Conservation (phyloP, 202 grass and related monocot genomes). For the Zoysia matrella region DNA sequence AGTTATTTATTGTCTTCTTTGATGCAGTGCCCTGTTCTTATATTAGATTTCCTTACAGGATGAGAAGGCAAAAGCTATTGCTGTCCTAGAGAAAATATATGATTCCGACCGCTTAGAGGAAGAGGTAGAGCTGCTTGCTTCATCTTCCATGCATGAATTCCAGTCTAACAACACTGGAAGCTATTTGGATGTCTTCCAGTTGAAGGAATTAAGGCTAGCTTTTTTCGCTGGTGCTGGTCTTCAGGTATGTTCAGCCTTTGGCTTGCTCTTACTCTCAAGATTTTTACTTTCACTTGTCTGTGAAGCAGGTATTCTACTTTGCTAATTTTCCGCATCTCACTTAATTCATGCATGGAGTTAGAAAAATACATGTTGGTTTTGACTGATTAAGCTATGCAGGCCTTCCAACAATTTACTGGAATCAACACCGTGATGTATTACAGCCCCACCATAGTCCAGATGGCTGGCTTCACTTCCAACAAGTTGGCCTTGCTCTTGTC, state of each 20-base stretch:
- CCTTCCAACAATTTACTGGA: slow-evolving; percentile 93
- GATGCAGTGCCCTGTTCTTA: not conserved
- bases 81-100: slow-evolving; percentile 82
- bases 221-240: slow-evolving; percentile 93
- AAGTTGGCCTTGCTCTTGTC: slow-evolving; percentile 80
- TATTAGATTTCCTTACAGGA: slow-evolving; percentile 53
- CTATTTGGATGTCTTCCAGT: slow-evolving; percentile 81
- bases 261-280: slow-evolving; percentile 3
- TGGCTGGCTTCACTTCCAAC: slow-evolving; percentile 90
- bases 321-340: not conserved
- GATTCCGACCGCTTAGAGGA: slow-evolving; percentile 72
- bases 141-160: slow-evolving; percentile 73
- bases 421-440: slow-evolving; percentile 99
- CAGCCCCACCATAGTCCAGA: slow-evolving; percentile 89
- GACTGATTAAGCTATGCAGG: slow-evolving; percentile 51
- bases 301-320: slow-evolving; percentile 14
- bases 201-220: slow-evolving; percentile 82
- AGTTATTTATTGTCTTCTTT: slow-evolving; percentile 24
- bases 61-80: slow-evolving; percentile 78
- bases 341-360: not conserved
- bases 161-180: slow-evolving; percentile 54
- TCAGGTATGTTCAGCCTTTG: slow-evolving; percentile 56
- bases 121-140: slow-evolving; percentile 77
- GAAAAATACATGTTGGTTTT: not conserved
- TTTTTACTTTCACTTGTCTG: not conserved